These are phyloP conservation scores for Linnemannia schmuckeri DNA, from an alignment of 192 early-diverging fungal genomes.

Conservation along the genomic window DNA sequence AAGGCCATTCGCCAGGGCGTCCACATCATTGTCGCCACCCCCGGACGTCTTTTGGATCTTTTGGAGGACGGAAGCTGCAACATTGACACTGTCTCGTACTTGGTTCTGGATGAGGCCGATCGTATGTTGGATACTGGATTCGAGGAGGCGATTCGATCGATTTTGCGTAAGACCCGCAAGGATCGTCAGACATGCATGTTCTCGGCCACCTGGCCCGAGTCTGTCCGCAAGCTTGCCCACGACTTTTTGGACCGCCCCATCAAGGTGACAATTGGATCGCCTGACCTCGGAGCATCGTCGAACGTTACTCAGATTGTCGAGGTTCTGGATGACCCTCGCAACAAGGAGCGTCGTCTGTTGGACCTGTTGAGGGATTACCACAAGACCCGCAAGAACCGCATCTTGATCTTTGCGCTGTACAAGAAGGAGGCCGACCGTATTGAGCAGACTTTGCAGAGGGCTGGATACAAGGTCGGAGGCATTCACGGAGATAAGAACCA, in stretches of 20 bases:
- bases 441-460: slow-evolving; percentile 76
- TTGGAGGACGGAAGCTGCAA: slow-evolving; percentile 85
- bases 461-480: slow-evolving; percentile 85
- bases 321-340: slow-evolving; percentile 80
- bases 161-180: slow-evolving; percentile 80
- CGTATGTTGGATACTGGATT: slow-evolving; percentile 97
- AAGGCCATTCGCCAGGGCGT: slow-evolving; percentile 65
- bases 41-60: slow-evolving; percentile 95
- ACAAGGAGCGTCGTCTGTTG: slow-evolving; percentile 82
- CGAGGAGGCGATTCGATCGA: slow-evolving; percentile 90
- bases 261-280: slow-evolving; percentile 87
- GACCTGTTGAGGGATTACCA: slow-evolving; percentile 88
- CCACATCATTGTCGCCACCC: slow-evolving; percentile 93
- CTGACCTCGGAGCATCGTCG: slow-evolving; percentile 88
- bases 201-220: slow-evolving; percentile 94
- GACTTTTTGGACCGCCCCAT: slow-evolving; percentile 87
- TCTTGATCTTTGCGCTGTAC: slow-evolving; percentile 95
- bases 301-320: slow-evolving; percentile 92
- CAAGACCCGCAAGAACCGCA: slow-evolving; percentile 85
- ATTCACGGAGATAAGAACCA: slow-evolving; percentile 97
- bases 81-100: slow-evolving; percentile 83
- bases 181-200: slow-evolving; percentile 96
- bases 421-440: slow-evolving; percentile 94
- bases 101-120: slow-evolving; percentile 98
- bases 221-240: slow-evolving; percentile 87